phyloP scores from a whole-genome alignment of 148 eudicot genomes.

The Agrostemma githago region DNA sequence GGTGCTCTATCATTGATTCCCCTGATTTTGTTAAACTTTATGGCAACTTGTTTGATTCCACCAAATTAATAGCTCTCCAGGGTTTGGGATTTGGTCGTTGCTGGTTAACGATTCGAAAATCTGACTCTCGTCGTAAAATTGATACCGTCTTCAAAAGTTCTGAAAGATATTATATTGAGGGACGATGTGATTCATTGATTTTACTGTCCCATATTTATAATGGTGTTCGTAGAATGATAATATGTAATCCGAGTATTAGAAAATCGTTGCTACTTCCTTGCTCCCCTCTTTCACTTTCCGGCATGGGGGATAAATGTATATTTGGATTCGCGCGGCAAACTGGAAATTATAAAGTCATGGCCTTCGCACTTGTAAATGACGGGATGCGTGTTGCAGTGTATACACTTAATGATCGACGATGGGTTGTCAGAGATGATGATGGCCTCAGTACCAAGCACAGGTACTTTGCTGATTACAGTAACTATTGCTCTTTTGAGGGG shows the following conservation, averaged over 20 bases:
- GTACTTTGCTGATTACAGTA: too few species aligned
- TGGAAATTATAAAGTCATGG: background rate
- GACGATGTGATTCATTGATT: background rate
- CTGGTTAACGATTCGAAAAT: background rate
- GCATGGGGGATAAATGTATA: too few species aligned
- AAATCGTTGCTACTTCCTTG: background rate
- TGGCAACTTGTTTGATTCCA: background rate
- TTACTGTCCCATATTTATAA: background rate
- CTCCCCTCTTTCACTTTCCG: background rate
- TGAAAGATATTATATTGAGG: too few species aligned
- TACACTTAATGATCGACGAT: background rate
- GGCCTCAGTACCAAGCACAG: background rate
- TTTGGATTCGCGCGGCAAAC: background rate
- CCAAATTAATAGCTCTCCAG: background rate
- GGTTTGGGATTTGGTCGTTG: too few species aligned
- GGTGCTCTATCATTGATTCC: background rate
- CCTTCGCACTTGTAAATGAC: too few species aligned
- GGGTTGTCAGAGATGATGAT: background rate
- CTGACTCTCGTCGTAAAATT: background rate
- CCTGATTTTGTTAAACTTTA: background rate
- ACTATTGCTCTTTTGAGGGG: background rate
- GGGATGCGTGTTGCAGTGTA: background rate
- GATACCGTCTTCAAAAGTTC: background rate
- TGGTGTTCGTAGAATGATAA: background rate
- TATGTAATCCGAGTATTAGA: background rate